Percentiles rank a stretch among this genome's conserved stretches.
These are phyloP conservation scores for Gossypium laxum DNA, from an alignment of 441 rosid genomes.

Conservation along the genomic window DNA sequence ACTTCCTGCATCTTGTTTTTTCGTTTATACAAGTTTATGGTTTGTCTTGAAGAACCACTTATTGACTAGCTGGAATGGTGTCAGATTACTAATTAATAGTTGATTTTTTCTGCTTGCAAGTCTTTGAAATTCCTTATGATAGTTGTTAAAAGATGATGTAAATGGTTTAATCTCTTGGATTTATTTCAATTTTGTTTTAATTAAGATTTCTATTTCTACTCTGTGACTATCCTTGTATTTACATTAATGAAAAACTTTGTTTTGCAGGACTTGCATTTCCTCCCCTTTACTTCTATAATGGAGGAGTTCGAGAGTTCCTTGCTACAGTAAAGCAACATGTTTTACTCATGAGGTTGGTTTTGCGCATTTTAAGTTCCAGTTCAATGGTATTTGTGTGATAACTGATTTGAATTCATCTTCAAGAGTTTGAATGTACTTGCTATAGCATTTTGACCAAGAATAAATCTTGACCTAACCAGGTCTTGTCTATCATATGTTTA, in stretches of 20 bases:
- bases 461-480: not conserved
- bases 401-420: not conserved
- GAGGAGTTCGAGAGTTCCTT: constrained; percentile 90
- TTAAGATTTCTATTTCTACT: not conserved
- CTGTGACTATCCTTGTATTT: not conserved
- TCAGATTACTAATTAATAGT: not conserved
- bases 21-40: not conserved
- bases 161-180: not conserved
- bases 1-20: not conserved
- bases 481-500: not conserved
- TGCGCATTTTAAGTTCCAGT: constrained; percentile 1
- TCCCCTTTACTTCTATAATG: constrained; percentile 84
- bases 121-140: not conserved
- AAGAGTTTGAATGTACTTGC: not conserved
- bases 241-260: constrained; percentile 10
- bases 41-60: not conserved
- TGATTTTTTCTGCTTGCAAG: constrained; percentile 3
- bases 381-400: not conserved
- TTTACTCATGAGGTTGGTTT: constrained; percentile 68
- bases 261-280: constrained; percentile 84
- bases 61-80: not conserved
- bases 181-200: not conserved
- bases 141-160: not conserved
- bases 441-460: not conserved
- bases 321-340: constrained; percentile 77